Evolutionary conservation across 2,329 filamentous ascomycete species (phyloP).

Genomic region (Microcyclospora pomicola): DNA sequence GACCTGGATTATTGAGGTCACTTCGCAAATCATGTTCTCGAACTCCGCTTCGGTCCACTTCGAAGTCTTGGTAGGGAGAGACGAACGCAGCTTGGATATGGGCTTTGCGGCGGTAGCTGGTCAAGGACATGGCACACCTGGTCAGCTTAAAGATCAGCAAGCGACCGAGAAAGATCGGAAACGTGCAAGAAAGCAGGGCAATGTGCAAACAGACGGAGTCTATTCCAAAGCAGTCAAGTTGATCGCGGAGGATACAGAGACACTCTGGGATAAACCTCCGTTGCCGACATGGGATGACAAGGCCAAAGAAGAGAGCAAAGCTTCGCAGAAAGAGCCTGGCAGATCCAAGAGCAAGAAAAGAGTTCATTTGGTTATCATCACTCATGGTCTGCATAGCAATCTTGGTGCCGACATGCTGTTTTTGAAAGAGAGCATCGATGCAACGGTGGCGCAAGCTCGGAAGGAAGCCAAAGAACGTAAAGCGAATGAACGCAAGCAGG

Average conservation of each 20-base stretch:
- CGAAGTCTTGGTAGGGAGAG: conserved; percentile 72
- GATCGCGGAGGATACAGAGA: conserved; percentile 74
- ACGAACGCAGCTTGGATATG: conserved; percentile 66
- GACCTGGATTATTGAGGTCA: conserved; percentile 81
- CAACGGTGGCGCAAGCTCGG: conserved; percentile 59
- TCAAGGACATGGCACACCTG: conserved; percentile 42
- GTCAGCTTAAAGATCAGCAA: conserved; percentile 63
- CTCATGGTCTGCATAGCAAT: conserved; percentile 92
- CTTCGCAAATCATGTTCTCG: conserved; percentile 90
- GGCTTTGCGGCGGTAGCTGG: conserved; percentile 45
- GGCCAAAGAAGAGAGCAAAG: conserved; percentile 13
- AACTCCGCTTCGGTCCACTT: conserved; percentile 75
- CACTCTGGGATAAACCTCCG: conserved; percentile 82
- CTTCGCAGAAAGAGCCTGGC: conserved; percentile 8
- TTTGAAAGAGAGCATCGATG: conserved; percentile 92
- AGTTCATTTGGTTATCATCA: conserved; percentile 81
- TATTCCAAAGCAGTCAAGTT: conserved; percentile 70
- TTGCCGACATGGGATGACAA: conserved; percentile 50
- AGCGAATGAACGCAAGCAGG: conserved; percentile 9
- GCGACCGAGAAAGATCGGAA: conserved; percentile 26
- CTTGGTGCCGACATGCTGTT: conserved; percentile 93
- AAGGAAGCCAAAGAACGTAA: conserved; percentile 49
- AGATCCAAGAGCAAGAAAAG: conserved; percentile 51
- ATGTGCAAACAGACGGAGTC: conserved; percentile 58
- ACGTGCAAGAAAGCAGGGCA: conserved; percentile 45